Conservation (phyloP, 306 rosid species). For the Astragalus membranaceus region DNA sequence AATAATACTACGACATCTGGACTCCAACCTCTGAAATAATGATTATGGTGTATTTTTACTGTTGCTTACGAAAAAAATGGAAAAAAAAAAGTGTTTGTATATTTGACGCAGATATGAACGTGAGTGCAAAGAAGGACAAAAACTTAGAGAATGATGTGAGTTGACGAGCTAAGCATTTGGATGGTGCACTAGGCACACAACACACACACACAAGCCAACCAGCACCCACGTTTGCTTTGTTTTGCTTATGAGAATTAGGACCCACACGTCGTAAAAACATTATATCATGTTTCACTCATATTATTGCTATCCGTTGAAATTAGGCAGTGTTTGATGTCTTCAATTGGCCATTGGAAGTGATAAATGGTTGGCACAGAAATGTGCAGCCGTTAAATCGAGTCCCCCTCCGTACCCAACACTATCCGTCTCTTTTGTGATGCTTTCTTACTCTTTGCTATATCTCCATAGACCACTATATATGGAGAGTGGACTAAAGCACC, state of each 20-base stretch:
- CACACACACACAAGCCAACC: not conserved
- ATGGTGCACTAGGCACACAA: constrained; percentile 21
- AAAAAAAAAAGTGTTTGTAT: not conserved
- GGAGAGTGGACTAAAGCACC: constrained; percentile 4
- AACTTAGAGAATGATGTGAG: constrained; percentile 18
- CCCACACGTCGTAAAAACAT: constrained; percentile 22
- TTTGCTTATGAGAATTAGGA: constrained; percentile 20
- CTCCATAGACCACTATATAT: not conserved
- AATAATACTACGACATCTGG: no score
- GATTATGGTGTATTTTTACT: not conserved
- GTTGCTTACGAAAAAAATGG: not conserved
- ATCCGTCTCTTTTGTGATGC: constrained; percentile 17
- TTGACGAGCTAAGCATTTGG: constrained; percentile 36
- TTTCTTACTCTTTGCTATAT: not conserved
- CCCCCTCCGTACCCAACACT: constrained; percentile 51
- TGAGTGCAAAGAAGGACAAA: not conserved
- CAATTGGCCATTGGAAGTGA: constrained; percentile 19
- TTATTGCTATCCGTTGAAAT: constrained; percentile 14
- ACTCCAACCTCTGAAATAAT: no score
- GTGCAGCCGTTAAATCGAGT: constrained; percentile 48
- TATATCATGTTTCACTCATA: constrained; percentile 21
- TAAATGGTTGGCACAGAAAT: constrained; percentile 19
- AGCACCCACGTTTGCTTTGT: constrained; percentile 19
- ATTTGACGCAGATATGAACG: not conserved
- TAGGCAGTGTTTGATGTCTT: constrained; percentile 4